Conservation (phyloP, 768 basidiomycete species). For the Tulasnella sp. region DNA sequence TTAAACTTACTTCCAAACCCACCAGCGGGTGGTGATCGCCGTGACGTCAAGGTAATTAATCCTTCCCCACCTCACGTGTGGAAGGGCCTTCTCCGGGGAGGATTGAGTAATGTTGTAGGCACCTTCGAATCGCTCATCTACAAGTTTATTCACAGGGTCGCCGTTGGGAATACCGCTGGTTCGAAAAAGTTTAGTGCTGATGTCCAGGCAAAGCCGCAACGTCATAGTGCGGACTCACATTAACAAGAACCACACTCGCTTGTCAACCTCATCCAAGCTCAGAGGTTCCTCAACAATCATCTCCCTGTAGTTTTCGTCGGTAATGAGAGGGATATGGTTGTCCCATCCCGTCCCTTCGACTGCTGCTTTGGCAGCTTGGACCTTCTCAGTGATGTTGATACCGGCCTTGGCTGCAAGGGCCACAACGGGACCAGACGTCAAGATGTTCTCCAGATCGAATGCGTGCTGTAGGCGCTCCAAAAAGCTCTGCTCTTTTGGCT, state of each 20-base stretch:
- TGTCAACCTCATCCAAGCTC: slow-evolving; percentile 55
- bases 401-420: slow-evolving; percentile 61
- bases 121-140: slow-evolving; percentile 74
- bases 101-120: slow-evolving; percentile 63
- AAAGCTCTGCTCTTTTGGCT: slow-evolving; percentile 6
- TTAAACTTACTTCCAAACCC: slow-evolving; percentile 70
- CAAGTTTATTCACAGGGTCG: slow-evolving; percentile 62
- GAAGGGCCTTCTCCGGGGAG: slow-evolving; percentile 60
- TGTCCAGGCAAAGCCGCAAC: not conserved
- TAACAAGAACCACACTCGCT: slow-evolving; percentile 75
- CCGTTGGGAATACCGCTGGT: slow-evolving; percentile 28
- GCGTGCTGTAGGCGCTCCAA: slow-evolving; percentile 13
- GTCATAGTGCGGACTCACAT: slow-evolving; percentile 56
- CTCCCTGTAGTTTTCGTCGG: slow-evolving; percentile 77
- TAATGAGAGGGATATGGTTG: slow-evolving; percentile 72
- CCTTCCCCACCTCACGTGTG: slow-evolving; percentile 77
- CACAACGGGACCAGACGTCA: slow-evolving; percentile 60
- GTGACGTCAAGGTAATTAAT: slow-evolving; percentile 89
- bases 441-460: slow-evolving; percentile 39
- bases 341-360: slow-evolving; percentile 60
- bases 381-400: slow-evolving; percentile 68
- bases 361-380: slow-evolving; percentile 45
- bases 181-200: not conserved
- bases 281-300: slow-evolving; percentile 72
- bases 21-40: slow-evolving; percentile 81